Conservation (phyloP, 495 filamentous ascomycete species). For the Pyrenula massariospora region DNA sequence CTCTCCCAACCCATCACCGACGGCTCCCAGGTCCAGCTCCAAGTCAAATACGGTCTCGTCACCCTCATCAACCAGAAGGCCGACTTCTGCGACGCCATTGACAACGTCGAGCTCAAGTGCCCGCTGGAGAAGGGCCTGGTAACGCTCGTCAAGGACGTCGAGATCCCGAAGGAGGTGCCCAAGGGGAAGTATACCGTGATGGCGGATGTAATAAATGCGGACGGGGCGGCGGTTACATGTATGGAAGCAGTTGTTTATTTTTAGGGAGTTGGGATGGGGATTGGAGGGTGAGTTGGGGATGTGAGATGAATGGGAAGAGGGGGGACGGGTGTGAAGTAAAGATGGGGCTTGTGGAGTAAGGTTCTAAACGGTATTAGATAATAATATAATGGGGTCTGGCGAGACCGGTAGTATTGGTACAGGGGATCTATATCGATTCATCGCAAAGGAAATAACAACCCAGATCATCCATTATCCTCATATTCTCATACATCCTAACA, state of each 20-base stretch:
- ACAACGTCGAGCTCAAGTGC: slow-evolving; percentile 80
- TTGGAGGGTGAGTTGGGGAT: slow-evolving; percentile 6
- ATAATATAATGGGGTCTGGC: too few species aligned
- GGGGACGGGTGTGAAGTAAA: too few species aligned
- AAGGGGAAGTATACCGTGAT: slow-evolving; percentile 87
- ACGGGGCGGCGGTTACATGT: slow-evolving; percentile 67
- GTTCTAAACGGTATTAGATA: too few species aligned
- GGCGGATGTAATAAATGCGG: slow-evolving; percentile 67
- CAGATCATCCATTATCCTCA: too few species aligned
- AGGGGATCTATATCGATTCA: too few species aligned
- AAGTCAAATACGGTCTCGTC: slow-evolving; percentile 91
- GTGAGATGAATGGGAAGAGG: neutral
- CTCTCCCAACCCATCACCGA: slow-evolving; percentile 56
- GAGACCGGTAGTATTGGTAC: too few species aligned
- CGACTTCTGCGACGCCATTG: slow-evolving; percentile 79
- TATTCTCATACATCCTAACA: too few species aligned
- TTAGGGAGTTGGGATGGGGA: neutral
- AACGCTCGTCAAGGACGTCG: slow-evolving; percentile 63
- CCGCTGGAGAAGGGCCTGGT: slow-evolving; percentile 70
- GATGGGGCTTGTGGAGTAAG: too few species aligned
- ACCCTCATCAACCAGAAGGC: slow-evolving; percentile 65
- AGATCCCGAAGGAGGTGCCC: slow-evolving; percentile 79
- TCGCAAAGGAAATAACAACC: too few species aligned
- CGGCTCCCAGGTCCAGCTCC: slow-evolving; percentile 66
- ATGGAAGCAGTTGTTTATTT: slow-evolving; percentile 40